Conservation (phyloP, 768 basidiomycete genomes). For the Xanthoconium purpureum region DNA sequence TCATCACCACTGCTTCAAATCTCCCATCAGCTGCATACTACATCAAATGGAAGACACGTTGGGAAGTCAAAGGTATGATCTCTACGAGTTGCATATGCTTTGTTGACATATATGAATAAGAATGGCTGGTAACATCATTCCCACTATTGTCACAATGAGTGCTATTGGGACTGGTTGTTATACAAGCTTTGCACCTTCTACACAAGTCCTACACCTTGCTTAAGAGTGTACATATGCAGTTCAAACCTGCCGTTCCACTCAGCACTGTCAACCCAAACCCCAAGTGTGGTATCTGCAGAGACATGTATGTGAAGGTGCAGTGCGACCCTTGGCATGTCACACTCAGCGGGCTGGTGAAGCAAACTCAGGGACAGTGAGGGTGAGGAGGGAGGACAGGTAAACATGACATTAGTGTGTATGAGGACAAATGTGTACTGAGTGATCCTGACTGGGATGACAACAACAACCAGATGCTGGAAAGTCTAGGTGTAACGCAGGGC, state of each 20-base stretch:
- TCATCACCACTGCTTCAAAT: conserved; percentile 87
- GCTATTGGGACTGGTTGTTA: conserved; percentile 94
- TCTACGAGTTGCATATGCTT: background rate
- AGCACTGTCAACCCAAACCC: conserved; percentile 74
- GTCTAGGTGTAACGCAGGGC: conserved; percentile 74
- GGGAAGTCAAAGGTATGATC: conserved; percentile 88
- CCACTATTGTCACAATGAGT: conserved; percentile 98
- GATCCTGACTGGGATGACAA: conserved; percentile 97
- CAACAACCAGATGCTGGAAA: conserved; percentile 71
- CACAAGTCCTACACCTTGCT: conserved; percentile 57
- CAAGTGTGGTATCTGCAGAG: conserved; percentile 80
- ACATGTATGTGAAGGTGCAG: conserved; percentile 70
- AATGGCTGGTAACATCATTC: conserved; percentile 99
- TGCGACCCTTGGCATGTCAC: conserved; percentile 71
- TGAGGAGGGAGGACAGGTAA: conserved; percentile 34
- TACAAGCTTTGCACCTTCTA: conserved; percentile 86
- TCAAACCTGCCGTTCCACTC: conserved; percentile 76
- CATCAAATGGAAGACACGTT: conserved; percentile 85
- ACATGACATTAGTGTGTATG: conserved; percentile 74
- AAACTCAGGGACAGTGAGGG: conserved; percentile 54
- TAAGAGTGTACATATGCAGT: conserved; percentile 76
- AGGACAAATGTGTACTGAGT: conserved; percentile 80
- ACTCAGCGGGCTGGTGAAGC: conserved; percentile 69
- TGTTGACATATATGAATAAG: conserved; percentile 44
- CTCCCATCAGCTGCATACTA: conserved; percentile 87